Evolutionary conservation across 2,329 filamentous ascomycete genomes (phyloP).

Genomic region (Pestalotiopsis fici): DNA sequence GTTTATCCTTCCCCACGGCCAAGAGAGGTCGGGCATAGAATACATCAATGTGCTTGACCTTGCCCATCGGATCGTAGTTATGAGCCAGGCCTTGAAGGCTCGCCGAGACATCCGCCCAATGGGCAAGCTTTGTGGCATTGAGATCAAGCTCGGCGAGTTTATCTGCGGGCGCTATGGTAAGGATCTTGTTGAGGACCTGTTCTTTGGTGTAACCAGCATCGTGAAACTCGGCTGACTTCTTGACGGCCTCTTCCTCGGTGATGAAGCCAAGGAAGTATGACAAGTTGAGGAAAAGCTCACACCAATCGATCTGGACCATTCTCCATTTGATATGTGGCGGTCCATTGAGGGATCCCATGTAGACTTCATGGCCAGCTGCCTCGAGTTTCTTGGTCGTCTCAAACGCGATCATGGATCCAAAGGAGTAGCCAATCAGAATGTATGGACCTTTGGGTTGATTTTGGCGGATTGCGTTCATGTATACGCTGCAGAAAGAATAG

Average conservation of each 20-base stretch:
- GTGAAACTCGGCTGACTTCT: constrained; percentile 16
- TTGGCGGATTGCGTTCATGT: constrained; percentile 35
- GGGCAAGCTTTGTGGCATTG: constrained; percentile 19
- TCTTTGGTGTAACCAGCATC: constrained; percentile 6
- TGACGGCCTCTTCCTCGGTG: constrained; percentile 23
- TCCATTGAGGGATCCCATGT: constrained; percentile 41
- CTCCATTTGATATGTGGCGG: constrained; percentile 41
- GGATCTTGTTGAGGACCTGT: constrained; percentile 21
- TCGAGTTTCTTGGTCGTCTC: constrained; percentile 44
- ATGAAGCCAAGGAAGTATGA: constrained; percentile 34
- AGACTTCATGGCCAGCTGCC: constrained; percentile 35
- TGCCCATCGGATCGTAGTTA: constrained; percentile 38
- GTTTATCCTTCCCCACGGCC: constrained; percentile 19
- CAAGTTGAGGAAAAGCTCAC: constrained; percentile 32
- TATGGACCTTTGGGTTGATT: constrained; percentile 46
- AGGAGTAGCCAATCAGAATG: constrained; percentile 45
- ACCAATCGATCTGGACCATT: constrained; percentile 33
- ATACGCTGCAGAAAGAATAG: constrained; percentile 25
- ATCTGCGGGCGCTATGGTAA: constrained; percentile 14
- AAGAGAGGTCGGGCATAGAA: constrained; percentile 34
- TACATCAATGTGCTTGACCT: constrained; percentile 34
- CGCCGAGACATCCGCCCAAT: constrained; percentile 31
- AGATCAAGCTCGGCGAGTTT: constrained; percentile 26
- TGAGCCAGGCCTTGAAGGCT: constrained; percentile 28
- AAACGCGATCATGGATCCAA: constrained; percentile 44